phyloP scores from a whole-genome alignment of 352 stramenopile species.

The Phytopythium chamaehyphon region DNA sequence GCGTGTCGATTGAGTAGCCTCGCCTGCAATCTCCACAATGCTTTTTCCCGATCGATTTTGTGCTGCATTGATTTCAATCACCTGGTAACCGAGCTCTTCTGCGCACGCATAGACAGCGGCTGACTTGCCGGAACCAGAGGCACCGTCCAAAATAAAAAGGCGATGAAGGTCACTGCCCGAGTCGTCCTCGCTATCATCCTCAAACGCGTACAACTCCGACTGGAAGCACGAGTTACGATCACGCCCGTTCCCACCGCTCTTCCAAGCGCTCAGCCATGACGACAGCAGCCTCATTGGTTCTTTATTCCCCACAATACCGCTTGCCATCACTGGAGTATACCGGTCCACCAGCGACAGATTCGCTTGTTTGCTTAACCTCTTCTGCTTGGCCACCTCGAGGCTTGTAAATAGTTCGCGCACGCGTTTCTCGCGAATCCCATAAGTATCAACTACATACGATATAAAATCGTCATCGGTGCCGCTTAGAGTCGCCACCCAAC shows the following conservation, averaged over 20 bases:
- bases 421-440: constrained; percentile 47
- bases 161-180: constrained; percentile 47
- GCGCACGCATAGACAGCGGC: constrained; percentile 77
- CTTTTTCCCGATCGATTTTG: constrained; percentile 67
- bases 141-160: constrained; percentile 71
- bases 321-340: constrained; percentile 51
- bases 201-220: constrained; percentile 61
- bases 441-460: constrained; percentile 46
- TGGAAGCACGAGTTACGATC: constrained; percentile 45
- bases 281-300: constrained; percentile 52
- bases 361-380: constrained; percentile 36
- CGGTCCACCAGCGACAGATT: constrained; percentile 68
- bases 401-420: constrained; percentile 47
- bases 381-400: constrained; percentile 37
- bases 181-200: constrained; percentile 58
- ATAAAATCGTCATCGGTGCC: constrained; percentile 32
- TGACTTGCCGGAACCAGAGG: constrained; percentile 71
- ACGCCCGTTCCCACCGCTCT: constrained; percentile 41
- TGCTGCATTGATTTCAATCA: constrained; percentile 84
- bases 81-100: constrained; percentile 74
- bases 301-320: constrained; percentile 68
- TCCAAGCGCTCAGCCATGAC: constrained; percentile 77
- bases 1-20: constrained; percentile 79
- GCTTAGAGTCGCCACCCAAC: constrained; percentile 1
- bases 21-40: constrained; percentile 71